Percentiles rank a stretch among this genome's conserved stretches.
Evolutionary conservation across 371 early-diverging fungal genomes (phyloP).

Genomic region (Rhizopus delemar): DNA sequence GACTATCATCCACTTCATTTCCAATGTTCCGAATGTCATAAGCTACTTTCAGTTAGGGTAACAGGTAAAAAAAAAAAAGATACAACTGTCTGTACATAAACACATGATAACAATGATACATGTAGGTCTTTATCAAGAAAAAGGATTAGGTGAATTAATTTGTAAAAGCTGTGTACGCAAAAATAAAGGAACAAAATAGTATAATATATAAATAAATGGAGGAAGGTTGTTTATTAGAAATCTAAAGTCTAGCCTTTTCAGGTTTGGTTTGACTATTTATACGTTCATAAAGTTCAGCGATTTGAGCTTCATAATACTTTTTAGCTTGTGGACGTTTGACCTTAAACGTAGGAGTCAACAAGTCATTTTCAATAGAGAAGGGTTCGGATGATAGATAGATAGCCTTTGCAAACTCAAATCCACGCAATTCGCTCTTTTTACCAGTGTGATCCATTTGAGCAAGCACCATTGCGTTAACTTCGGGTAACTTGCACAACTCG

Average conservation of each 20-base stretch:
- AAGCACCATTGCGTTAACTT: constrained; percentile 61
- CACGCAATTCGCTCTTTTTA: constrained; percentile 56
- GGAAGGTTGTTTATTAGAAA: neutral
- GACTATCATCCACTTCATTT: constrained; percentile 61
- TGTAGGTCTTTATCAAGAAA: constrained; percentile 24
- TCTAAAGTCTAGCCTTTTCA: constrained; percentile 29
- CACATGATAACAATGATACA: neutral
- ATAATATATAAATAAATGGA: neutral
- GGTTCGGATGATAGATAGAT: constrained; percentile 54
- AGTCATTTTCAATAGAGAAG: constrained; percentile 59
- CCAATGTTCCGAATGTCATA: constrained; percentile 52
- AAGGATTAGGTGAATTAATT: constrained; percentile 12
- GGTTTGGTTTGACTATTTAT: constrained; percentile 17
- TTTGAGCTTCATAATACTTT: constrained; percentile 61
- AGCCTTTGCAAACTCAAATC: constrained; percentile 61
- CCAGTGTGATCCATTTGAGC: constrained; percentile 62
- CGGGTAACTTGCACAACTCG: constrained; percentile 58
- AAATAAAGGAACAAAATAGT: constrained; percentile 7
- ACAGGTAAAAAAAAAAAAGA: constrained; percentile 12
- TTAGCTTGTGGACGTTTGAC: constrained; percentile 75
- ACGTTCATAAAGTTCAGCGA: constrained; percentile 65
- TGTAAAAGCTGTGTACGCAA: constrained; percentile 25
- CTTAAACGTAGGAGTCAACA: constrained; percentile 74
- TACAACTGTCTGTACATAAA: neutral
- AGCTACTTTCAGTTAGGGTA: constrained; percentile 30